Percentiles rank a stretch among this genome's conserved stretches.
Conservation (phyloP, 2,329 filamentous ascomycete species). For the Fusarium albosuccineum region DNA sequence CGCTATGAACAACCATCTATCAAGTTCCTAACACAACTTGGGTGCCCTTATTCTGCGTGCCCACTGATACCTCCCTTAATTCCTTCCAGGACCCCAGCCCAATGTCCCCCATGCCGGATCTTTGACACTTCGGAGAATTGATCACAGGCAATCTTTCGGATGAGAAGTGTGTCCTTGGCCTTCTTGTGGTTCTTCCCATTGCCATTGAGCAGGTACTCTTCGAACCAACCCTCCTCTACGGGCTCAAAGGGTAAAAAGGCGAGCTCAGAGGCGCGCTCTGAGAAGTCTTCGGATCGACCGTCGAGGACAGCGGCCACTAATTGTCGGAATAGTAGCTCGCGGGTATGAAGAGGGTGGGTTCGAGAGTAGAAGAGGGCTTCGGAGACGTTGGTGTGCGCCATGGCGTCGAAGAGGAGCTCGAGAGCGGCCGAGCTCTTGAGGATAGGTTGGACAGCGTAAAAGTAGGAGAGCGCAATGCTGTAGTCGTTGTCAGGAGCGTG, state of each 20-base stretch:
- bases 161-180: slow-evolving; percentile 79
- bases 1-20: slow-evolving; percentile 40
- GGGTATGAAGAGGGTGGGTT: slow-evolving; percentile 71
- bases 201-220: slow-evolving; percentile 74
- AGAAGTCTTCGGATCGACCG: slow-evolving; percentile 55
- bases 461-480: slow-evolving; percentile 80
- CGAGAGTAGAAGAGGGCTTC: slow-evolving; percentile 82
- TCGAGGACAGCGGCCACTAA: slow-evolving; percentile 72
- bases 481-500: slow-evolving; percentile 71
- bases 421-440: slow-evolving; percentile 74
- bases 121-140: slow-evolving; percentile 64
- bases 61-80: slow-evolving; percentile 61
- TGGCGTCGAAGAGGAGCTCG: slow-evolving; percentile 75
- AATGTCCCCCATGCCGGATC: slow-evolving; percentile 59
- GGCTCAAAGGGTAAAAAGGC: slow-evolving; percentile 78
- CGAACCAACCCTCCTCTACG: slow-evolving; percentile 81
- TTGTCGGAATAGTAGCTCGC: slow-evolving; percentile 74
- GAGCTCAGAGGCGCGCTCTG: slow-evolving; percentile 74
- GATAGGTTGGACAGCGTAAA: slow-evolving; percentile 79
- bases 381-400: slow-evolving; percentile 75
- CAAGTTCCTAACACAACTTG: neutral
- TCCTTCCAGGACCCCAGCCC: slow-evolving; percentile 65
- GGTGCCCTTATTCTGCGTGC: slow-evolving; percentile 43
- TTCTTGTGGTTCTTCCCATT: slow-evolving; percentile 74
- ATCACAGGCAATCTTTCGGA: slow-evolving; percentile 78